phyloP scores from a whole-genome alignment of 1,284 basidiomycete species.

The Flammula alnicola region DNA sequence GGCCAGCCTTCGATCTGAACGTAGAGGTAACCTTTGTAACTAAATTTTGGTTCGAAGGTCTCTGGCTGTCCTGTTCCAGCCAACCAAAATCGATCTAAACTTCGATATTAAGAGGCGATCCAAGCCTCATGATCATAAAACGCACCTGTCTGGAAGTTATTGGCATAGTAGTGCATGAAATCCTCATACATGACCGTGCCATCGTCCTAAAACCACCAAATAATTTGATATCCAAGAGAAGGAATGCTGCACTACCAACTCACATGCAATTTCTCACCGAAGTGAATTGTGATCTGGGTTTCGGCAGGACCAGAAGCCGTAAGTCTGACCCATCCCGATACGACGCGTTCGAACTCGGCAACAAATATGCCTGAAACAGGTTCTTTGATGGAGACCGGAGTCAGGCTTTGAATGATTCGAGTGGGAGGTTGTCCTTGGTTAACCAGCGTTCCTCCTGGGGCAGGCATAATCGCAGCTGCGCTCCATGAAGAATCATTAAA shows the following conservation, averaged over 20 bases:
- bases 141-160: conserved; percentile 15
- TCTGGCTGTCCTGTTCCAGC: conserved; percentile 12
- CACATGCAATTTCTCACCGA: conserved; percentile 32
- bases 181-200: conserved; percentile 15
- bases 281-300: conserved; percentile 31
- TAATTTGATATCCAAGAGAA: no score
- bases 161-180: conserved; percentile 8
- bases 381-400: conserved; percentile 28
- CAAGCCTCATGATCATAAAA: neutral
- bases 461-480: conserved; percentile 20
- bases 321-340: conserved; percentile 31
- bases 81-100: conserved; percentile 13
- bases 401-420: conserved; percentile 25
- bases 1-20: conserved; percentile 18
- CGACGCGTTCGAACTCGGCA: conserved; percentile 29
- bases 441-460: conserved; percentile 27
- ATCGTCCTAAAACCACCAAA: neutral
- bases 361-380: conserved; percentile 29
- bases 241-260: no score
- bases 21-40: conserved; percentile 15
- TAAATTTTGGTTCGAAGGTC: conserved; percentile 16
- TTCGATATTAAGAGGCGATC: no score
- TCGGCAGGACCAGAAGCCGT: conserved; percentile 29
- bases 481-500: conserved; percentile 29
- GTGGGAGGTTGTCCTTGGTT: conserved; percentile 29